phyloP scores from a whole-genome alignment of 106 monocot genomes.

The Posidonia australis region DNA sequence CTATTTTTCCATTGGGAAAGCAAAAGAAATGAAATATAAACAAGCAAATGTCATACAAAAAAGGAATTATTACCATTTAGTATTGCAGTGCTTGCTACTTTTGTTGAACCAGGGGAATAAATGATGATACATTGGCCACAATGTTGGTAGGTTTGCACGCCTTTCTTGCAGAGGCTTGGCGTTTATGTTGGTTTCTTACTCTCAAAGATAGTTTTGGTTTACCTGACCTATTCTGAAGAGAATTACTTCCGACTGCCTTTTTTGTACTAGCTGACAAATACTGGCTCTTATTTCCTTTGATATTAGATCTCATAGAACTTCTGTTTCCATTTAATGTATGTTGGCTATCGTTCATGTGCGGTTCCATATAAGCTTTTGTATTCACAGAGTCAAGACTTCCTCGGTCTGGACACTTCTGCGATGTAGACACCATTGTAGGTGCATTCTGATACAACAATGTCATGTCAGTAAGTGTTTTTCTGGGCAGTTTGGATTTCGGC shows the following conservation, averaged over 20 bases:
- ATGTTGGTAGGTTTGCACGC: conserved; percentile 47
- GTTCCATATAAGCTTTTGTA: conserved; percentile 12
- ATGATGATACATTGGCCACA: conserved; percentile 42
- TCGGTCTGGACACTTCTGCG: conserved; percentile 8
- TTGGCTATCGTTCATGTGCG: conserved; percentile 4
- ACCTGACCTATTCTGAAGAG: conserved; percentile 12
- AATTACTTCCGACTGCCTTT: neutral
- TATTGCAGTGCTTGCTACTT: conserved; percentile 42
- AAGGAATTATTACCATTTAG: conserved; percentile 19
- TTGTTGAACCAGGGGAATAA: conserved; percentile 49
- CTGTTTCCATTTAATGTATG: conserved; percentile 1
- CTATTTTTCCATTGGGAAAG: neutral
- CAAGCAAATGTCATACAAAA: neutral
- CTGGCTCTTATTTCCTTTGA: conserved; percentile 11
- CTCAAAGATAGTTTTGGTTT: conserved; percentile 15
- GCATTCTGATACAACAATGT: conserved; percentile 33
- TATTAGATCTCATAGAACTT: conserved; percentile 8
- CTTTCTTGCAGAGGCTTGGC: conserved; percentile 11
- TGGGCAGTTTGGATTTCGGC: too few species aligned
- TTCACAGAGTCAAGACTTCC: conserved; percentile 19
- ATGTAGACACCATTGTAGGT: conserved; percentile 9
- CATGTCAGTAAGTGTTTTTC: conserved; percentile 38
- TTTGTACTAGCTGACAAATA: conserved; percentile 11
- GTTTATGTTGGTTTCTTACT: conserved; percentile 15
- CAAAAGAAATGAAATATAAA: neutral